Evolutionary conservation across 2,329 filamentous ascomycete species (phyloP).

Genomic region (Zymoseptoria ardabiliae): DNA sequence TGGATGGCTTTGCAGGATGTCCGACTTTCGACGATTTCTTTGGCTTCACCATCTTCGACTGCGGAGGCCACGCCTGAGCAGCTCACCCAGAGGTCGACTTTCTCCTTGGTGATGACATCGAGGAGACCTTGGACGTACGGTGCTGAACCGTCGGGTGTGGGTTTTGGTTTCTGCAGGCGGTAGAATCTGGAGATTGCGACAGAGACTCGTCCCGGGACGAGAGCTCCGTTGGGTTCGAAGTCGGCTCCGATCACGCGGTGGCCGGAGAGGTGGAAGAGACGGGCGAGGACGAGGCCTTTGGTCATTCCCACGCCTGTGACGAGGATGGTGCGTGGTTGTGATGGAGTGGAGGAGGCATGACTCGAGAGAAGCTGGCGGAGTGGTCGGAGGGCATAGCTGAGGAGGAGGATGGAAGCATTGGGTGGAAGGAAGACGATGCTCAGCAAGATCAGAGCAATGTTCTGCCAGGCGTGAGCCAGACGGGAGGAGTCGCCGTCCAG

Average conservation of each 20-base stretch:
- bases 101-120: conserved; percentile 52
- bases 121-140: conserved; percentile 52
- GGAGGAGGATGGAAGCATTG: conserved; percentile 38
- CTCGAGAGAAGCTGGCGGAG: not conserved
- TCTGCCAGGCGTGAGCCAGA: conserved; percentile 41
- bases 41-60: conserved; percentile 59
- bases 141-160: conserved; percentile 28
- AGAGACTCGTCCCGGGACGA: conserved; percentile 51
- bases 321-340: conserved; percentile 46
- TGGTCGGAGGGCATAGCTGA: conserved; percentile 24
- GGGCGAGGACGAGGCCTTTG: conserved; percentile 60
- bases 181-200: conserved; percentile 50
- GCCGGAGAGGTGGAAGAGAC: conserved; percentile 54
- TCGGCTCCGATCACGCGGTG: conserved; percentile 69
- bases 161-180: conserved; percentile 32
- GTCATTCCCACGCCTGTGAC: conserved; percentile 67
- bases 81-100: conserved; percentile 64
- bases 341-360: not conserved
- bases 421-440: conserved; percentile 44
- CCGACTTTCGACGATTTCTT: conserved; percentile 51
- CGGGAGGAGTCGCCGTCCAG: conserved; percentile 29
- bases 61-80: conserved; percentile 63
- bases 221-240: conserved; percentile 40
- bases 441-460: conserved; percentile 40
- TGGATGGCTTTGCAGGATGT: conserved; percentile 58